These are phyloP conservation scores for Microsporum ferrugineum DNA, from an alignment of 2,329 filamentous ascomycete species.

Conservation along the genomic window DNA sequence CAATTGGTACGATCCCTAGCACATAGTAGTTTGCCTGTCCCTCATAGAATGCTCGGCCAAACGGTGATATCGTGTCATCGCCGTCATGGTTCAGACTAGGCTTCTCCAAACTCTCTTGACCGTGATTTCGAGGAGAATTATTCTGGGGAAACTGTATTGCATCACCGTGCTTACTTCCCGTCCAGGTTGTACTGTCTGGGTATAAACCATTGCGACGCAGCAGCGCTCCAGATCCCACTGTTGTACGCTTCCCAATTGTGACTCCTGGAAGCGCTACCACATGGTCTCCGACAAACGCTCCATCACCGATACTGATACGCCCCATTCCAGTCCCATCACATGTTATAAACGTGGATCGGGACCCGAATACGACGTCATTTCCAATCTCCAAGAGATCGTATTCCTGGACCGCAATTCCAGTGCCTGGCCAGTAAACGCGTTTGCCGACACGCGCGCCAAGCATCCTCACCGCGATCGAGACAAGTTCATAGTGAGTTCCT, in stretches of 20 bases:
- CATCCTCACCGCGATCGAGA: not conserved
- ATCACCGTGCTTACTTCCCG: not conserved
- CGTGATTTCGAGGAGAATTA: not conserved
- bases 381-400: not conserved
- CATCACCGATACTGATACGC: not conserved
- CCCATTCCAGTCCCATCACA: not conserved
- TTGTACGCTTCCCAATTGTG: not conserved
- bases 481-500: conserved; percentile 3
- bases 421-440: conserved; percentile 3
- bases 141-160: not conserved
- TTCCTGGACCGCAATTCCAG: not conserved
- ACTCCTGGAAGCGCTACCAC: not conserved
- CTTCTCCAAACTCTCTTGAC: not conserved
- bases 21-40: not conserved
- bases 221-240: not conserved
- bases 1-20: not conserved
- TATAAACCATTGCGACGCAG: not conserved
- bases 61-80: not conserved
- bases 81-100: not conserved
- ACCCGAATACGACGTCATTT: conserved; percentile 4
- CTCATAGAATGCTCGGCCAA: conserved; percentile 1
- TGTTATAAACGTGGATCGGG: conserved; percentile 1
- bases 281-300: not conserved
- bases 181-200: not conserved
- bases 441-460: conserved; percentile 1